phyloP scores from a whole-genome alignment of 192 early-diverging fungal genomes.

The Funneliformis mosseae region DNA sequence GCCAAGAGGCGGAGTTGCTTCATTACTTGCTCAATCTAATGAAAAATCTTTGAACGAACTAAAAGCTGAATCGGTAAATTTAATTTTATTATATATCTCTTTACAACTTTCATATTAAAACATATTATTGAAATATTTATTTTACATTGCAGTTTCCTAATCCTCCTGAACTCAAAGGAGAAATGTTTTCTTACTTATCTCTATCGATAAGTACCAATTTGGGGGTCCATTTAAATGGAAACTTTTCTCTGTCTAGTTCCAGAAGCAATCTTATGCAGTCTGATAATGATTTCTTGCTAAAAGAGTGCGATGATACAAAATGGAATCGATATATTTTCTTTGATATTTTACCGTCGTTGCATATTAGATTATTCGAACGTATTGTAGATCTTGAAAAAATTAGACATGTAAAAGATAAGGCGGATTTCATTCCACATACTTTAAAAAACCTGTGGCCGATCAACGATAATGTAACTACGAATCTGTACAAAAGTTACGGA shows the following conservation, averaged over 20 bases:
- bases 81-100: neutral
- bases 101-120: neutral
- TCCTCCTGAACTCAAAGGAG: slow-evolving; percentile 21
- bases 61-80: neutral
- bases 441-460: neutral
- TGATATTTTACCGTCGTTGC: slow-evolving; percentile 2
- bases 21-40: neutral
- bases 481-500: neutral
- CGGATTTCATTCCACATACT: neutral
- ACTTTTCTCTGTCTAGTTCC: slow-evolving; percentile 39
- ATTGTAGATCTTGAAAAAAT: neutral
- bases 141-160: neutral
- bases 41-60: neutral
- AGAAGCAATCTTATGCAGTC: slow-evolving; percentile 30
- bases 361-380: neutral
- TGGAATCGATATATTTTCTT: slow-evolving; percentile 18
- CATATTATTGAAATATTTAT: neutral
- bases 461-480: neutral
- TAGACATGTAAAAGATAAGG: neutral
- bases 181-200: slow-evolving; percentile 40
- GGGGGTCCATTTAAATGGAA: slow-evolving; percentile 44
- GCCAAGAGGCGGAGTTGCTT: slow-evolving; percentile 6
- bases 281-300: neutral
- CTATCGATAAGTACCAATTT: slow-evolving; percentile 36
- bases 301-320: neutral